Evolutionary conservation across 108 stramenopile species (phyloP).

Genomic region (Skeletonema costatum): DNA sequence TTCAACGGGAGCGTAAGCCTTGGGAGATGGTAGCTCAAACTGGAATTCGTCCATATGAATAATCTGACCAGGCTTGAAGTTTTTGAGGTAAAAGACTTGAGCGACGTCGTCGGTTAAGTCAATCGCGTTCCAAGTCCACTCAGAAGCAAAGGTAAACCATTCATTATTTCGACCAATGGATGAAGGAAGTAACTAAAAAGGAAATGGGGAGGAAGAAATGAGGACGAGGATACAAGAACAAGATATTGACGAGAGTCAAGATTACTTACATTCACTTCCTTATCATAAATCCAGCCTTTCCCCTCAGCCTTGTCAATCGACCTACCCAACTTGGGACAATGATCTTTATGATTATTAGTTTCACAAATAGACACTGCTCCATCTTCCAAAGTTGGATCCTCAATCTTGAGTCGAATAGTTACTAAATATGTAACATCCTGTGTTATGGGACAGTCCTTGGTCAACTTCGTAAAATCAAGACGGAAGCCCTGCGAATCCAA

Average conservation of each 20-base stretch:
- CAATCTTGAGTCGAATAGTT: constrained; percentile 50
- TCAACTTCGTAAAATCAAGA: constrained; percentile 28
- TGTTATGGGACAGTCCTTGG: constrained; percentile 26
- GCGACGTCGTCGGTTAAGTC: constrained; percentile 38
- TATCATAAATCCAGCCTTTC: background rate
- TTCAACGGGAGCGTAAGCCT: constrained; percentile 30
- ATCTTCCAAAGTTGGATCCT: constrained; percentile 16
- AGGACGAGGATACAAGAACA: background rate
- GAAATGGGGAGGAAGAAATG: background rate
- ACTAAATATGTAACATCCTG: constrained; percentile 39
- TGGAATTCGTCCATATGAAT: constrained; percentile 51
- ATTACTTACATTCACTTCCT: background rate
- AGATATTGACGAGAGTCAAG: background rate
- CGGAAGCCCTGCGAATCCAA: constrained; percentile 24
- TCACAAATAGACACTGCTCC: constrained; percentile 28
- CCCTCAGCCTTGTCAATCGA: constrained; percentile 25
- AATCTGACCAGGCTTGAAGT: constrained; percentile 29
- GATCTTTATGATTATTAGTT: background rate
- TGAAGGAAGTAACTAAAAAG: constrained; percentile 4
- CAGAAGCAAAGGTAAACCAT: constrained; percentile 46
- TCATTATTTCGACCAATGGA: constrained; percentile 45
- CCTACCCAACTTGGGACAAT: constrained; percentile 23
- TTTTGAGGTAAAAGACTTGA: constrained; percentile 45
- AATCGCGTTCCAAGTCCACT: constrained; percentile 31
- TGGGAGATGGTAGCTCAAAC: constrained; percentile 51